phyloP scores from a whole-genome alignment of 768 basidiomycete species.

The Lactarius quietus region DNA sequence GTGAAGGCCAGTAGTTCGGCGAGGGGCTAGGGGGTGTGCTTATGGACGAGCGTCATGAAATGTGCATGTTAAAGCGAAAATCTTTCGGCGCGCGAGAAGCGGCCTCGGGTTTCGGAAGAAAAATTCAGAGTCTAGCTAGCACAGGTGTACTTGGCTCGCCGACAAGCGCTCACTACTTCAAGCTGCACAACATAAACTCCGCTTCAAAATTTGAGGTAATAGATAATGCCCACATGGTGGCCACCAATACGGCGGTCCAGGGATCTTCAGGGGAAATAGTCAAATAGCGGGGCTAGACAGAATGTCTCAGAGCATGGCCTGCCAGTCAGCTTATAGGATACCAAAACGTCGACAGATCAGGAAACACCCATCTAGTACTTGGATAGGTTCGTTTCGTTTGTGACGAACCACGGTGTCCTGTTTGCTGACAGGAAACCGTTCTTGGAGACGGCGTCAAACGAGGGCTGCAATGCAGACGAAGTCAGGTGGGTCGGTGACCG shows the following conservation, averaged over 20 bases:
- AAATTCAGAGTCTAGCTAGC: neutral
- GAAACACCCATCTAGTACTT: neutral
- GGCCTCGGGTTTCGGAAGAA: neutral
- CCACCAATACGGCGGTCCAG: neutral
- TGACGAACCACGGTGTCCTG: neutral
- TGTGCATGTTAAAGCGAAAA: neutral
- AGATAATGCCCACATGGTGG: neutral
- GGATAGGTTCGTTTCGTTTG: neutral
- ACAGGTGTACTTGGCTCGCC: neutral
- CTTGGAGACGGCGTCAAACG: neutral
- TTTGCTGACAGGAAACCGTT: neutral
- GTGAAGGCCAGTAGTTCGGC: slow-evolving; percentile 5
- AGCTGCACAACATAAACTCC: neutral
- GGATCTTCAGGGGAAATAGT: neutral
- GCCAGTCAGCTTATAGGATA: neutral
- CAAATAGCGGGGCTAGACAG: neutral
- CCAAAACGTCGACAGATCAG: neutral
- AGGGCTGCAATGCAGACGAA: neutral
- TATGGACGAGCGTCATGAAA: slow-evolving; percentile 14
- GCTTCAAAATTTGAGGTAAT: neutral
- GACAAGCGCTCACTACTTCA: neutral
- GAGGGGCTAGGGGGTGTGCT: neutral
- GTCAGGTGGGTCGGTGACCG: neutral
- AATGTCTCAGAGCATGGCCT: neutral
- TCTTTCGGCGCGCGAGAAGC: neutral